A percentile compares a stretch with the other conserved stretches of the same genome.
Conservation (phyloP, 768 basidiomycete species). For the Hypsizygus marmoreus region DNA sequence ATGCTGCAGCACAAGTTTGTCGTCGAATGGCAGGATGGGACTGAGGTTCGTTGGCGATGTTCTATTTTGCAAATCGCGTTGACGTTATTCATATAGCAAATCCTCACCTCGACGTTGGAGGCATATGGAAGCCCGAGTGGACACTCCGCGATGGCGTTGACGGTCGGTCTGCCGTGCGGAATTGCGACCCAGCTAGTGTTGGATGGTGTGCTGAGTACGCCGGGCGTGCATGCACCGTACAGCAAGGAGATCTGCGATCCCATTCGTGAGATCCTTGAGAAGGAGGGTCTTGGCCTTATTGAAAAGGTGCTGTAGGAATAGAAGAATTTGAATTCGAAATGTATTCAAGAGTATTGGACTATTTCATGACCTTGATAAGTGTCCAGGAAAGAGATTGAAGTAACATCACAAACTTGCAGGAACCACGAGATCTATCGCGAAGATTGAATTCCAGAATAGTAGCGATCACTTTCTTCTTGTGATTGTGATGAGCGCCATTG, state of each 20-base stretch:
- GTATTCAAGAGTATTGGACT: too few species aligned
- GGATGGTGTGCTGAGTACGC: conserved; percentile 76
- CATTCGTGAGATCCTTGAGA: conserved; percentile 65
- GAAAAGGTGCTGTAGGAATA: conserved; percentile 61
- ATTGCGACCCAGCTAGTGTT: conserved; percentile 91
- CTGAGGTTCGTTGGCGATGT: conserved; percentile 43
- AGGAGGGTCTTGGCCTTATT: conserved; percentile 71
- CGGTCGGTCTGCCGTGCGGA: conserved; percentile 92
- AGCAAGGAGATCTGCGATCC: conserved; percentile 81
- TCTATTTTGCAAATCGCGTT: conserved; percentile 6
- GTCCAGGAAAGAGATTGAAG: too few species aligned
- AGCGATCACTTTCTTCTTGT: too few species aligned
- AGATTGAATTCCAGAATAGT: too few species aligned
- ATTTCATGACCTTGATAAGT: too few species aligned
- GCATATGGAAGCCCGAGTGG: conserved; percentile 80
- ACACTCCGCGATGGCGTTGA: conserved; percentile 87
- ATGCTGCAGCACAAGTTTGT: conserved; percentile 99
- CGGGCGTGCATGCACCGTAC: conserved; percentile 88
- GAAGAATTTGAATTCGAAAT: background rate
- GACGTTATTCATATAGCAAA: conserved; percentile 51
- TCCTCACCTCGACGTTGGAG: conserved; percentile 88
- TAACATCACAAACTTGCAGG: too few species aligned
- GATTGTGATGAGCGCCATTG: too few species aligned
- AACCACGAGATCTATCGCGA: too few species aligned
- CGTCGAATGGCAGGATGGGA: conserved; percentile 86